Evolutionary conservation across 495 filamentous ascomycete species (phyloP).

Genomic region (Neurospora sp.): DNA sequence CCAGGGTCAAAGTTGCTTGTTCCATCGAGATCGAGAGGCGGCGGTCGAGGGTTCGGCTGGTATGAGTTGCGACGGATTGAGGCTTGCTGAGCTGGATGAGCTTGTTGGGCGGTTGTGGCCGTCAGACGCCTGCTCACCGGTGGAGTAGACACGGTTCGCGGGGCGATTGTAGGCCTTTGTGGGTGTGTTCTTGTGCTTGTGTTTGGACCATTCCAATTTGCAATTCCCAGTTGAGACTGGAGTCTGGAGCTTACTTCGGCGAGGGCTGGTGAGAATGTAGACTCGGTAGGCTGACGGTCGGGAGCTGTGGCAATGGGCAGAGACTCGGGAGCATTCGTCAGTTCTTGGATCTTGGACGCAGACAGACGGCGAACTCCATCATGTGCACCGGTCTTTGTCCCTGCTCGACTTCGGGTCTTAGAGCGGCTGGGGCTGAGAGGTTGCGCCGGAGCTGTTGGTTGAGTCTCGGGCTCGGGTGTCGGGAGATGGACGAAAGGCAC

Average conservation of each 20-base stretch:
- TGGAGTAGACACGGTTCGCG: slow-evolving; percentile 36
- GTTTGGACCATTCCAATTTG: not conserved
- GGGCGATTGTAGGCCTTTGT: slow-evolving; percentile 9
- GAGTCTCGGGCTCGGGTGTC: not conserved
- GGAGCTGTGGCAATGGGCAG: slow-evolving; percentile 32
- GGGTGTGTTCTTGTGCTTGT: not conserved
- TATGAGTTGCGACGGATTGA: slow-evolving; percentile 23
- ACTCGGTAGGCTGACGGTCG: slow-evolving; percentile 12
- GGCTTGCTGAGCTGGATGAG: slow-evolving; percentile 11
- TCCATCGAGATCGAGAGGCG: slow-evolving; percentile 22
- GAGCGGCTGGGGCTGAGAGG: not conserved
- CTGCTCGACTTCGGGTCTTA: slow-evolving; percentile 19
- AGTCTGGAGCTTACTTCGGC: slow-evolving; percentile 17
- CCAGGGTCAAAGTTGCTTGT: slow-evolving; percentile 7
- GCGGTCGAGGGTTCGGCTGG: slow-evolving; percentile 17
- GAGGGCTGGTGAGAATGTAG: slow-evolving; percentile 26
- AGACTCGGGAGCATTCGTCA: slow-evolving; percentile 43
- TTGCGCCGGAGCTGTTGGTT: not conserved
- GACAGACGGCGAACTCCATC: slow-evolving; percentile 43
- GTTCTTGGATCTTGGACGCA: slow-evolving; percentile 43
- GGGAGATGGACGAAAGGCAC: not conserved
- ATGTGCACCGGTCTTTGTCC: slow-evolving; percentile 25
- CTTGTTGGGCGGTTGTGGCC: slow-evolving; percentile 8
- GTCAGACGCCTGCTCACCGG: slow-evolving; percentile 27
- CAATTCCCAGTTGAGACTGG: not conserved